phyloP scores from a whole-genome alignment of 2,329 filamentous ascomycete genomes.

The Fusarium clavum region DNA sequence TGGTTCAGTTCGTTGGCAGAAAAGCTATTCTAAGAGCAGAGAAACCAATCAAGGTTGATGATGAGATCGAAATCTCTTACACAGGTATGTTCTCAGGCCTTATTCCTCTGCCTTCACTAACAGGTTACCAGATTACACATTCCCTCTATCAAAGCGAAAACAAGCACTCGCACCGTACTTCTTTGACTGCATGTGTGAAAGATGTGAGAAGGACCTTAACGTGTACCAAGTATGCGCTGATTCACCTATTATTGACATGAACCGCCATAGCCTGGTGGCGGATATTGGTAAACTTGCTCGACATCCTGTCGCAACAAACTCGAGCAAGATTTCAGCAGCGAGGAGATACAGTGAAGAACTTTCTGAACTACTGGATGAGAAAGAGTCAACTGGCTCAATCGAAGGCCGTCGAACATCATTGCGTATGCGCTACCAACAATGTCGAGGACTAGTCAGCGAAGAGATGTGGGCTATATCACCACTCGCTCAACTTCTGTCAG shows the following conservation, averaged over 20 bases:
- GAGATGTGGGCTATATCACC: conserved; percentile 63
- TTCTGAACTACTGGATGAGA: conserved; percentile 45
- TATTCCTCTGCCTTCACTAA: background rate
- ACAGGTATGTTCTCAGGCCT: conserved; percentile 57
- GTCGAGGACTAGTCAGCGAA: conserved; percentile 40
- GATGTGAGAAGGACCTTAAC: conserved; percentile 64
- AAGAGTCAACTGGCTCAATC: conserved; percentile 40
- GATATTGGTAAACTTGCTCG: conserved; percentile 50
- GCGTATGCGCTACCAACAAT: conserved; percentile 41
- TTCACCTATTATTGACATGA: conserved; percentile 57
- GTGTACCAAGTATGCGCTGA: conserved; percentile 63
- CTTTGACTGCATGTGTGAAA: conserved; percentile 63
- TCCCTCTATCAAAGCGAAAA: conserved; percentile 57
- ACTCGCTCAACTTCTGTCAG: conserved; percentile 57
- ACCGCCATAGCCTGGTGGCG: conserved; percentile 59
- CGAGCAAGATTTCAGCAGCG: conserved; percentile 30
- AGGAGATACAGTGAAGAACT: conserved; percentile 44
- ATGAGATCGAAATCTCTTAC: conserved; percentile 72
- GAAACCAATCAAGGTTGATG: conserved; percentile 59
- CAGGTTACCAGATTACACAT: conserved; percentile 58
- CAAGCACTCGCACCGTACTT: conserved; percentile 61
- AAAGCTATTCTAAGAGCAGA: conserved; percentile 64
- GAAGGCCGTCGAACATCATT: conserved; percentile 44
- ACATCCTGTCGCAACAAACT: conserved; percentile 45
- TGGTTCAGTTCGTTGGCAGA: conserved; percentile 66